Evolutionary conservation across 805 yeast genomes (phyloP).

Genomic region (Ogataea kodamae): DNA sequence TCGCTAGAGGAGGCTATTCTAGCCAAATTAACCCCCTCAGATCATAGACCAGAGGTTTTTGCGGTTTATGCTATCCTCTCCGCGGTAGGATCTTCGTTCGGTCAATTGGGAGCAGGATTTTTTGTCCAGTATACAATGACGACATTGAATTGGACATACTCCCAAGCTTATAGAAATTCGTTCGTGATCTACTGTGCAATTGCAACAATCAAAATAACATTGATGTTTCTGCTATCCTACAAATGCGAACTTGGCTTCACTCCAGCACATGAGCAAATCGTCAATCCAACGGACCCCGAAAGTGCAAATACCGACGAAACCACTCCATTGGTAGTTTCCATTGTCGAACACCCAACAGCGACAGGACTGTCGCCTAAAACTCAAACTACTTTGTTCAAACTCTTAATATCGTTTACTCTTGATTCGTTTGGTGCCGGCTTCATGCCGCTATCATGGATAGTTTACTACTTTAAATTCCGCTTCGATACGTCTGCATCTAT

Average conservation of each 20-base stretch:
- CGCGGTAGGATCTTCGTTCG: slow-evolving; percentile 70
- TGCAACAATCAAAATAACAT: slow-evolving; percentile 48
- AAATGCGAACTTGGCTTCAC: slow-evolving; percentile 46
- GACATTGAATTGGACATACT: slow-evolving; percentile 29
- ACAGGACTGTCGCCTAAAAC: slow-evolving; percentile 43
- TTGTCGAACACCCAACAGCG: slow-evolving; percentile 24
- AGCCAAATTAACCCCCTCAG: slow-evolving; percentile 70
- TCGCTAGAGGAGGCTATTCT: slow-evolving; percentile 80
- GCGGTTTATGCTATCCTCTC: slow-evolving; percentile 71
- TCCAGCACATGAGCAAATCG: slow-evolving; percentile 21
- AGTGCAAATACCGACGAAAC: slow-evolving; percentile 11
- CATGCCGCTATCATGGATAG: slow-evolving; percentile 86
- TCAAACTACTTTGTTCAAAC: slow-evolving; percentile 40
- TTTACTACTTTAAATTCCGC: slow-evolving; percentile 65
- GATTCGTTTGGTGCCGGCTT: slow-evolving; percentile 89
- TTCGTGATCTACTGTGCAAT: slow-evolving; percentile 55
- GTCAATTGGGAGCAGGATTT: slow-evolving; percentile 62
- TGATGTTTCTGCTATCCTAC: slow-evolving; percentile 48
- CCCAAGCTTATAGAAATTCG: slow-evolving; percentile 51
- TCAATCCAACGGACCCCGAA: slow-evolving; percentile 1
- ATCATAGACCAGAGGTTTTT: slow-evolving; percentile 65
- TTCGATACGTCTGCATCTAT: slow-evolving; percentile 53
- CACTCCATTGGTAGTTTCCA: slow-evolving; percentile 19
- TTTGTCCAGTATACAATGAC: slow-evolving; percentile 45
- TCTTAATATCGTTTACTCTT: slow-evolving; percentile 64